Evolutionary conservation across 1,284 basidiomycete species (phyloP), one percentile per base, ranked within the genome.

Genomic region (Mixia osmundae): DNA sequence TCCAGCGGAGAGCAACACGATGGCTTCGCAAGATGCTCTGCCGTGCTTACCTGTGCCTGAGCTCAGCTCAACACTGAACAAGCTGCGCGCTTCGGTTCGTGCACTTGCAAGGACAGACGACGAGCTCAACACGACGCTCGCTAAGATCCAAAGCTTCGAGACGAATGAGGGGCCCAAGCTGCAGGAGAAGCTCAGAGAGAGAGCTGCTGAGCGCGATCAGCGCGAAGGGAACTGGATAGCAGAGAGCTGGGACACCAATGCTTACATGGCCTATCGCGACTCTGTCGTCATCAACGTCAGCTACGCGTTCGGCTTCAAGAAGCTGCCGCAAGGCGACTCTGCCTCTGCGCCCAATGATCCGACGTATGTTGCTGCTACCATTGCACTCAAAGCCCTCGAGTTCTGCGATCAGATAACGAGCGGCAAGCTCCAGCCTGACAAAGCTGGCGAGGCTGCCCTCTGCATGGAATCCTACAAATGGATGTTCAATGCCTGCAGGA

Each of bases 381-480:
- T 82, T 32, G 67, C 71, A 9, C 68, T 73, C 29, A 68, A 64
- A 1, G 68, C 68, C 1, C 68, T 80, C 63, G 57, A 74, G 26
- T 80, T 78, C 57, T 65, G 78, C 33, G 65, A 70, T 48, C 55
- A 64, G 36, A 61, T 75, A 41, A 69, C 71, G 47, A 64, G 59
- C 8, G 80, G 80, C 8, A 53, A 67, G 24, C 51, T 85, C 16
- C 55, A 62, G 33, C 73, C 76, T 3, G 82, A 89, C 43, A 60
- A 62, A 12, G 71, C 70, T 15, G 78, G 72, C 53, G 73, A 75
- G 35, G 67, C 69, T 1, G 67, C 72, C 8, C 56, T 82, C 15
- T 83, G 79, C 56, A 83, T 85, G 78, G 78, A 82, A 52, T 74
- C 74, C 8, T 87, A 76, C 59, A 66, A 79, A 70, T 77, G 48